Evolutionary conservation across 805 yeast species (phyloP), one percentile per base, ranked within the genome.

Genomic region (Metschnikowia amazonensis): DNA sequence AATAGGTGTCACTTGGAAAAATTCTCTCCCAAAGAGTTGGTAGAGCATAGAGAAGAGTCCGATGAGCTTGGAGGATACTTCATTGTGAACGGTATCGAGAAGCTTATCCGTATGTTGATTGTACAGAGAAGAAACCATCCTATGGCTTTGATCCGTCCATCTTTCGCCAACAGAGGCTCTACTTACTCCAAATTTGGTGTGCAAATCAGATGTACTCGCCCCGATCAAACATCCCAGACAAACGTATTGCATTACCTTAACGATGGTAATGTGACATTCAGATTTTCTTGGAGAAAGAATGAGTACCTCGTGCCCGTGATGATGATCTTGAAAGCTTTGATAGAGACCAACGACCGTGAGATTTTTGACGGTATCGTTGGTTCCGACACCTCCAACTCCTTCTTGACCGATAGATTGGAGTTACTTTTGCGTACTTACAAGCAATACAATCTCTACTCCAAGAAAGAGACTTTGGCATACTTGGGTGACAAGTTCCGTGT

Each of bases 81-180:
- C 66, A 80, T 89, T 56, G 90, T 92, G 50, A 92, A 92, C 64
- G 99, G 99, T 75, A 90, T 92, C 57, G 99, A 94, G 68, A 94
- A 94, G 69, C 76, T 94, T 59, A 81, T 94, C 59, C 87, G 99
- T 71, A 89, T 94, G 98, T 80, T 94, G 66, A 89, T 94, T 73
- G 97, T 94, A 16, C 99, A 92, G 70, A 84, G 98, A 66, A 80
- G 99, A 68, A 94, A 94, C 65, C 97, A 90, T 63, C 96, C 98
- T 20, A 89, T 94, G 97, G 98, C 98, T 10, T 81, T 94, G 59
- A 84, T 89, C 48, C 88, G 99, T 72, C 95, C 96, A 28, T 86
- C 96, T 9, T 94, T 92, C 62, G 84, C 84, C 42, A 89, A 89
- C 70, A 84, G 99, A 77, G 99, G 99, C 60, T 85, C 92, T 5